A percentile compares a stretch with the other conserved stretches of the same genome.
These are phyloP conservation scores for Gnaphalium uliginosum DNA, from an alignment of 129 eudicot species.

Conservation along the genomic window DNA sequence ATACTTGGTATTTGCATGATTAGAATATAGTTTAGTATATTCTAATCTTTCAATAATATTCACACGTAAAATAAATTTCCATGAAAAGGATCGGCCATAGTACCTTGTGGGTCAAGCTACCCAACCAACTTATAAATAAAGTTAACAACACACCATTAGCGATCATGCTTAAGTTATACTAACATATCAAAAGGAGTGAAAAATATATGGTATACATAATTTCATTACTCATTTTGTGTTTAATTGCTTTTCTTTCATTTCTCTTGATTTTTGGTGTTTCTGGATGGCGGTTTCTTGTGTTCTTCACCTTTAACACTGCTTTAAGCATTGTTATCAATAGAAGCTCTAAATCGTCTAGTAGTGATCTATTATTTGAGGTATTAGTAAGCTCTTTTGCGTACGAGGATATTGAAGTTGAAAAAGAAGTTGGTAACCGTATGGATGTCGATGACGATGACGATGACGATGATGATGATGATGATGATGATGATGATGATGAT, in stretches of 20 bases:
- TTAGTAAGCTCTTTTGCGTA: not conserved
- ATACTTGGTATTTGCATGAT: slow-evolving; percentile 4
- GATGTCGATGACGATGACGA: not conserved
- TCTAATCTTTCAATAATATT: not conserved
- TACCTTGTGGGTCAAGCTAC: slow-evolving; percentile 27
- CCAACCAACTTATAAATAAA: not conserved
- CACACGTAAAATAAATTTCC: slow-evolving; percentile 24
- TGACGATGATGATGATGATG: not conserved
- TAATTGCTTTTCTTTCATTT: slow-evolving; percentile 19
- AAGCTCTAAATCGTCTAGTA: slow-evolving; percentile 4
- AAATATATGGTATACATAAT: slow-evolving; percentile 17
- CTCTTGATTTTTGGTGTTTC: slow-evolving; percentile 17
- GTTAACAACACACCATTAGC: not conserved
- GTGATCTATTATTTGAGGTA: not conserved
- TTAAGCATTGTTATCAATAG: slow-evolving; percentile 14
- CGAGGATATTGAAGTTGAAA: slow-evolving; percentile 19
- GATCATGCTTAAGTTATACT: not conserved
- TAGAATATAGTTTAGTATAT: not conserved
- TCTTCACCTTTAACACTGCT: slow-evolving; percentile 24
- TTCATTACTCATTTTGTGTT: slow-evolving; percentile 16
- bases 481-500: not conserved
- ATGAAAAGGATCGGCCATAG: slow-evolving; percentile 6
- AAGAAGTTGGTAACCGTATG: not conserved
- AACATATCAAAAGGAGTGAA: slow-evolving; percentile 4
- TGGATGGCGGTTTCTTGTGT: slow-evolving; percentile 22